Conservation (phyloP, 805 yeast genomes). For the Ogataea thermomethanolica region DNA sequence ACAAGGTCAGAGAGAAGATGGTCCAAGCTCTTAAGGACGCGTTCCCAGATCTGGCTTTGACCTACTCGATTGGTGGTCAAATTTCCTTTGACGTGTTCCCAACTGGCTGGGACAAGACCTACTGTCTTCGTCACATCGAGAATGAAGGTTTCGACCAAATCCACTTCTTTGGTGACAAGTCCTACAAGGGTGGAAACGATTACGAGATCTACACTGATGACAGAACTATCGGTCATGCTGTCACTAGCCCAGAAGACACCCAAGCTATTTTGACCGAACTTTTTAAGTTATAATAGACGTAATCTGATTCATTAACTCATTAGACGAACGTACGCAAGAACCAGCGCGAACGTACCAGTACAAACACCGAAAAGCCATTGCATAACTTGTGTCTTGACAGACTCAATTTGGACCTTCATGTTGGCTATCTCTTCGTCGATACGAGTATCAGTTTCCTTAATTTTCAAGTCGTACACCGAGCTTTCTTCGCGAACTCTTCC, state of each 20-base stretch:
- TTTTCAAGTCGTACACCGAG: conserved; percentile 86
- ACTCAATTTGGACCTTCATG: conserved; percentile 92
- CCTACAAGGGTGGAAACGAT: conserved; percentile 97
- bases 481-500: conserved; percentile 94
- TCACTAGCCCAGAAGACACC: conserved; percentile 86
- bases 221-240: conserved; percentile 96
- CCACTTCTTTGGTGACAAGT: conserved; percentile 98
- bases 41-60: conserved; percentile 80
- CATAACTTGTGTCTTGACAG: conserved; percentile 93
- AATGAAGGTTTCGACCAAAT: conserved; percentile 80
- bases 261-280: conserved; percentile 77
- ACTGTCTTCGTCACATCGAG: conserved; percentile 89
- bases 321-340: conserved; percentile 86
- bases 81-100: conserved; percentile 99
- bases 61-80: conserved; percentile 99
- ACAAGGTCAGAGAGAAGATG: conserved; percentile 79
- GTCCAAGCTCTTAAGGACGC: conserved; percentile 79
- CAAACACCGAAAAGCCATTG: conserved; percentile 99
- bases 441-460: conserved; percentile 91
- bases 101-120: conserved; percentile 99
- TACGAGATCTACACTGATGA: conserved; percentile 90
- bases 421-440: conserved; percentile 94
- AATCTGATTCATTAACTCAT: conserved; percentile 21
- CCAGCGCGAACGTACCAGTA: conserved; percentile 95
- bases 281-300: conserved; percentile 47